These are phyloP conservation scores for Globisporangium middletonii DNA, from an alignment of 352 stramenopile species.

Conservation along the genomic window DNA sequence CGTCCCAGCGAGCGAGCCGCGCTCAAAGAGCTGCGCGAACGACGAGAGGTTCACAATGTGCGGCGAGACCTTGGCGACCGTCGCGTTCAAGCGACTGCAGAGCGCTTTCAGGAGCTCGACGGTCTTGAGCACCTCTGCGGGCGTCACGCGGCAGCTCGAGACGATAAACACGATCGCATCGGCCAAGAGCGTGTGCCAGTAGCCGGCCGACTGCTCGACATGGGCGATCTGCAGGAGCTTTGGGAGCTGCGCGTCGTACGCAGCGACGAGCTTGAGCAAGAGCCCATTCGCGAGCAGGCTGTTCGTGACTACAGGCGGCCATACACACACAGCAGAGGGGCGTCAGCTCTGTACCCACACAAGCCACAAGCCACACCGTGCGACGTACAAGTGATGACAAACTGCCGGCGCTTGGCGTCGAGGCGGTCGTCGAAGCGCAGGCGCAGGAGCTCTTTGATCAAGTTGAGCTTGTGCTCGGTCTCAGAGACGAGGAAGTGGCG, in stretches of 20 bases:
- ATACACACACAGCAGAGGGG: background rate
- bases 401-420: constrained; percentile 51
- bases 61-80: constrained; percentile 66
- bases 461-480: constrained; percentile 64
- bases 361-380: background rate
- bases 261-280: constrained; percentile 38
- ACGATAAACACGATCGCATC: constrained; percentile 61
- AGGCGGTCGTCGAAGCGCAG: constrained; percentile 54
- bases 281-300: constrained; percentile 45
- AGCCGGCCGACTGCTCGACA: constrained; percentile 62
- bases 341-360: background rate
- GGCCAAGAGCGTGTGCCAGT: constrained; percentile 71
- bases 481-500: constrained; percentile 75
- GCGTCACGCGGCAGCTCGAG: constrained; percentile 42
- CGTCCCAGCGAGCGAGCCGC: constrained; percentile 48
- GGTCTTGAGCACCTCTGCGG: constrained; percentile 50
- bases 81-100: constrained; percentile 45
- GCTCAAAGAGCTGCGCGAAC: constrained; percentile 69
- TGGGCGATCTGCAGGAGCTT: constrained; percentile 49
- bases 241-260: constrained; percentile 44
- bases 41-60: constrained; percentile 81
- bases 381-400: constrained; percentile 41
- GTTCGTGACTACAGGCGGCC: constrained; percentile 39
- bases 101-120: constrained; percentile 47
- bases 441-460: constrained; percentile 69